Percentiles rank a stretch among this genome's conserved stretches.
These are phyloP conservation scores for Fusarium nodosum DNA, from an alignment of 2,329 filamentous ascomycete genomes.

Conservation along the genomic window DNA sequence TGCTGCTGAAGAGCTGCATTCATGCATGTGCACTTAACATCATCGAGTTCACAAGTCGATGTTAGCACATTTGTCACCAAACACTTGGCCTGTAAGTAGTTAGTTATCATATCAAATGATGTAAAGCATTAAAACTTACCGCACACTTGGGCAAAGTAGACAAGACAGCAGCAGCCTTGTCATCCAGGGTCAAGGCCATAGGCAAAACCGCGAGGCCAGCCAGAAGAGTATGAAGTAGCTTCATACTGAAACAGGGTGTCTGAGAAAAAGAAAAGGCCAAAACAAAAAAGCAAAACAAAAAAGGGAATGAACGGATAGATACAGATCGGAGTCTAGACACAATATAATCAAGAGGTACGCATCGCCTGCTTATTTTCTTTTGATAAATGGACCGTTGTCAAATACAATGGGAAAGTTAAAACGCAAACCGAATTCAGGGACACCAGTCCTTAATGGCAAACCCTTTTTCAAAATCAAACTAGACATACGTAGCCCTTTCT, in stretches of 20 bases:
- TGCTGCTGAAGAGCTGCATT: conserved; percentile 45
- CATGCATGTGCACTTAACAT: conserved; percentile 53
- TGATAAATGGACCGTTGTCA: not conserved
- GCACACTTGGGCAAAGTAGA: conserved; percentile 50
- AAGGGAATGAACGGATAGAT: not conserved
- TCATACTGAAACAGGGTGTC: conserved; percentile 1
- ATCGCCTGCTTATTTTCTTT: not conserved
- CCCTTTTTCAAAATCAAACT: not conserved
- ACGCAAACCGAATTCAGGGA: not conserved
- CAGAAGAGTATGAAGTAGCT: conserved; percentile 1
- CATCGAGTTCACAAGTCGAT: conserved; percentile 45
- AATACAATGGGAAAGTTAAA: not conserved
- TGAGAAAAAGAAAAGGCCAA: too few relatives aligned
- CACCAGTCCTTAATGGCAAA: not conserved
- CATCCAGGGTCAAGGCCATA: not conserved
- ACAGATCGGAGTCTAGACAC: not conserved
- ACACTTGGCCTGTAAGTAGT: conserved; percentile 46
- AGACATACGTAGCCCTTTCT: not conserved
- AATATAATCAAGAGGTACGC: not conserved
- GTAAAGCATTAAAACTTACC: conserved; percentile 37
- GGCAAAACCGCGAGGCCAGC: conserved; percentile 22
- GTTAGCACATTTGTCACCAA: conserved; percentile 39
- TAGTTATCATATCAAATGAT: not conserved
- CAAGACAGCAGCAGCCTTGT: conserved; percentile 18
- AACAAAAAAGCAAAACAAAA: too few relatives aligned